phyloP scores from a whole-genome alignment of 2,329 filamentous ascomycete species.

The Biscogniauxia sp. region DNA sequence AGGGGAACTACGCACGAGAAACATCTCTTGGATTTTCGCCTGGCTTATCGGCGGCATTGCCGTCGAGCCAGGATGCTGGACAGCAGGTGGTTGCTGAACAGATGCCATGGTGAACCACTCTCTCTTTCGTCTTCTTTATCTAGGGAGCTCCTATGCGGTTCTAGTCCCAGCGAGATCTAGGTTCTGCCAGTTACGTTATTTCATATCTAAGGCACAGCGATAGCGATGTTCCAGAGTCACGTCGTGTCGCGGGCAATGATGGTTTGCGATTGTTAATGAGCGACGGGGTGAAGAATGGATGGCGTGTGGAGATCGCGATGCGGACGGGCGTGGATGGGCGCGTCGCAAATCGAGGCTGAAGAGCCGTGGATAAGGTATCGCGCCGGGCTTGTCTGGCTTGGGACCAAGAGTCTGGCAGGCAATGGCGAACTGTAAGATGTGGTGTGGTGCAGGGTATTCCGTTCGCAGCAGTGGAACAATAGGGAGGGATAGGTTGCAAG shows the following conservation, averaged over 20 bases:
- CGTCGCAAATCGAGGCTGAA: constrained; percentile 18
- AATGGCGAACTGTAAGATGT: constrained; percentile 1
- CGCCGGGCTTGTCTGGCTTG: constrained; percentile 9
- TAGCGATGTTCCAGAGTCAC: constrained; percentile 15
- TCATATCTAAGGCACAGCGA: constrained; percentile 27
- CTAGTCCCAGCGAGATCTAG: constrained; percentile 18
- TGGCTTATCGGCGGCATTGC: constrained; percentile 67
- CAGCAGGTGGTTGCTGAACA: constrained; percentile 68
- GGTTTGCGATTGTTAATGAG: constrained; percentile 12
- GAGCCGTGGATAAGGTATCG: constrained; percentile 6
- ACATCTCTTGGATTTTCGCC: constrained; percentile 75
- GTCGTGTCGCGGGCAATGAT: background rate
- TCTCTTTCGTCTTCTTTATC: background rate
- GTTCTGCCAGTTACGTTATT: constrained; percentile 21
- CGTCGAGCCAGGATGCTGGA: constrained; percentile 61
- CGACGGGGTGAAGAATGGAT: constrained; percentile 6
- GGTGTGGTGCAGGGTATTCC: constrained; percentile 12
- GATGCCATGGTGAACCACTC: constrained; percentile 65
- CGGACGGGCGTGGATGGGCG: constrained; percentile 9
- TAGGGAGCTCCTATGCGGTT: constrained; percentile 17
- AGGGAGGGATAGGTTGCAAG: background rate
- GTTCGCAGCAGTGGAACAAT: constrained; percentile 14
- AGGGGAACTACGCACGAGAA: constrained; percentile 44
- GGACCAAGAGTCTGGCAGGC: constrained; percentile 3
- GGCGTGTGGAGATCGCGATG: constrained; percentile 5